Evolutionary conservation across 495 filamentous ascomycete species (phyloP).

Genomic region (Aspergillus panamensis): DNA sequence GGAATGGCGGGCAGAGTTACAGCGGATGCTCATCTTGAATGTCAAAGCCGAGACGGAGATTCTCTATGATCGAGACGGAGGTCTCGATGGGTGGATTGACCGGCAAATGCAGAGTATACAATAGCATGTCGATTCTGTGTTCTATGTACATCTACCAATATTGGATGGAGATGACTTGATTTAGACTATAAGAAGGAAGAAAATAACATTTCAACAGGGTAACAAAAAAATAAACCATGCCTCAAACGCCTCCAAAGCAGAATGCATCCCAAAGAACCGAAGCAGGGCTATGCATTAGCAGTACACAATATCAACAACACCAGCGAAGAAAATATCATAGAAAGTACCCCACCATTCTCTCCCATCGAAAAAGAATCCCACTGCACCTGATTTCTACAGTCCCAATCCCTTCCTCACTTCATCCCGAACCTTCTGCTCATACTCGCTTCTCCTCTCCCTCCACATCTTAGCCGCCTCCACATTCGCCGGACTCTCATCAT

Average conservation of each 20-base stretch:
- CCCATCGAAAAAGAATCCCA: background rate
- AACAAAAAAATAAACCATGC: background rate
- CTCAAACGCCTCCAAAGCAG: background rate
- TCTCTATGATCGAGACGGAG: slow-evolving; percentile 57
- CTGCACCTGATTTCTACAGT: slow-evolving; percentile 25
- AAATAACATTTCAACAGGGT: background rate
- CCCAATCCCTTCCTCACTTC: slow-evolving; percentile 69
- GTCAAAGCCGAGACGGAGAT: slow-evolving; percentile 89
- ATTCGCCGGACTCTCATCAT: slow-evolving; percentile 97
- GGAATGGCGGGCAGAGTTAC: slow-evolving; percentile 64
- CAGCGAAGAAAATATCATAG: slow-evolving; percentile 4
- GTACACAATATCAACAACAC: background rate
- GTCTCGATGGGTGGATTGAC: slow-evolving; percentile 66
- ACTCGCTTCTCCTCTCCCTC: slow-evolving; percentile 79
- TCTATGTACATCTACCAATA: background rate
- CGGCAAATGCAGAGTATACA: slow-evolving; percentile 23
- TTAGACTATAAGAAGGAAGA: background rate
- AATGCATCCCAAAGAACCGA: background rate
- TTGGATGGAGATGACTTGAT: too few species aligned
- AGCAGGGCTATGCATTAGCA: background rate
- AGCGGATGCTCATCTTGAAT: slow-evolving; percentile 81
- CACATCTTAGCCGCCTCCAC: slow-evolving; percentile 99
- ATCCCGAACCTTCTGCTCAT: slow-evolving; percentile 81
- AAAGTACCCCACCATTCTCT: background rate
- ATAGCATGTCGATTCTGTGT: background rate